Evolutionary conservation across 495 filamentous ascomycete genomes (phyloP).

Genomic region (Corynascus novoguineensis): DNA sequence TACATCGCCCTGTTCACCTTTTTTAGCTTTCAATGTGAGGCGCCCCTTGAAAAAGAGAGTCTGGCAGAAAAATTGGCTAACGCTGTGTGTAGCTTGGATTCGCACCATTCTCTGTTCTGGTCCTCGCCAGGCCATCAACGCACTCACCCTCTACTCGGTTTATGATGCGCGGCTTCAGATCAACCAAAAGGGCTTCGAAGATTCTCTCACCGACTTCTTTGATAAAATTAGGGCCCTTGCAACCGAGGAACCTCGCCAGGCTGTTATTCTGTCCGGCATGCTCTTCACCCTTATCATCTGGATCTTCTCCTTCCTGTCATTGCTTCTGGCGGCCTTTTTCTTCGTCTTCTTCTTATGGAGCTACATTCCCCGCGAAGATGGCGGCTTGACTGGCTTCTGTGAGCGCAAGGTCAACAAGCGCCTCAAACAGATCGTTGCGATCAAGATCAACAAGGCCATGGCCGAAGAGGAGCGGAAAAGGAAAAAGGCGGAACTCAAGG

Average conservation of each 20-base stretch:
- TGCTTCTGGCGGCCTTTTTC: slow-evolving; percentile 64
- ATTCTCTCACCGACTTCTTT: slow-evolving; percentile 59
- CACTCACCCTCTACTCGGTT: slow-evolving; percentile 70
- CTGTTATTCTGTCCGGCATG: slow-evolving; percentile 81
- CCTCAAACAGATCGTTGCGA: slow-evolving; percentile 70
- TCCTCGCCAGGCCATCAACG: slow-evolving; percentile 85
- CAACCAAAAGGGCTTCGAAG: slow-evolving; percentile 50
- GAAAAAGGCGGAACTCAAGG: slow-evolving; percentile 53
- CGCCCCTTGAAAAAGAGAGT: not conserved
- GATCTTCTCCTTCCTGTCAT: slow-evolving; percentile 71
- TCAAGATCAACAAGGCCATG: slow-evolving; percentile 80
- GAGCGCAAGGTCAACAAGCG: slow-evolving; percentile 80
- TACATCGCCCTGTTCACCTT: slow-evolving; percentile 91
- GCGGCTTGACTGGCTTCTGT: slow-evolving; percentile 77
- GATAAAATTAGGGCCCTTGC: slow-evolving; percentile 69
- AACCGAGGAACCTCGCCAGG: slow-evolving; percentile 64
- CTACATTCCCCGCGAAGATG: slow-evolving; percentile 73
- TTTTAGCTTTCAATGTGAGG: slow-evolving; percentile 84
- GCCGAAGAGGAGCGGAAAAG: slow-evolving; percentile 60
- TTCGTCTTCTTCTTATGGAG: slow-evolving; percentile 88
- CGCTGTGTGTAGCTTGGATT: slow-evolving; percentile 61
- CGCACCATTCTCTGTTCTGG: slow-evolving; percentile 83
- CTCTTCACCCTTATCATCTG: slow-evolving; percentile 85
- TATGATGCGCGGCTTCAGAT: slow-evolving; percentile 66
- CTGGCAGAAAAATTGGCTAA: slow-evolving; percentile 3